A percentile compares a stretch with the other conserved stretches of the same genome.
Evolutionary conservation across 257 asterid species (phyloP).

Genomic region (Solanum clarkiae): DNA sequence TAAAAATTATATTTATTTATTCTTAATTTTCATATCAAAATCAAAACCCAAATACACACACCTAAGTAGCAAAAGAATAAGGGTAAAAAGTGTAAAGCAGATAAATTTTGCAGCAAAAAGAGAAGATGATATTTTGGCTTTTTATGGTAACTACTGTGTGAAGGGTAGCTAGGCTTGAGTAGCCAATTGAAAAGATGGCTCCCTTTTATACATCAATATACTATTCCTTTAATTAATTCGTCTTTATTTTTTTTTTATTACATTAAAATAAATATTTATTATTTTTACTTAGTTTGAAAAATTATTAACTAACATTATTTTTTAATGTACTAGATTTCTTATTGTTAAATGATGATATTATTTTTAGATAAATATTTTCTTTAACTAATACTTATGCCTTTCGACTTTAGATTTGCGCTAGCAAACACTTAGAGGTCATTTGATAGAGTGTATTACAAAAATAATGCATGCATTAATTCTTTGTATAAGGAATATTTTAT

Average conservation of each 20-base stretch:
- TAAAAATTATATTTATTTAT: not conserved
- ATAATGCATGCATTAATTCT: too few species aligned
- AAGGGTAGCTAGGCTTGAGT: not conserved
- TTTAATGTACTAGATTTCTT: not conserved
- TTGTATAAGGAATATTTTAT: too few species aligned
- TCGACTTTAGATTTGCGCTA: too few species aligned
- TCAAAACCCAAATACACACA: not conserved
- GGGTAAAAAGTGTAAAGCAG: not conserved
- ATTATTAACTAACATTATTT: not conserved
- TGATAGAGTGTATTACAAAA: too few species aligned
- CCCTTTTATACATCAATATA: not conserved
- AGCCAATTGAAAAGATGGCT: not conserved
- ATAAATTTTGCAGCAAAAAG: not conserved
- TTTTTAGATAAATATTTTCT: not conserved
- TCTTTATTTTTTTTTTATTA: not conserved
- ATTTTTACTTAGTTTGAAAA: not conserved
- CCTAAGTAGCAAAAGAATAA: not conserved
- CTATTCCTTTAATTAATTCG: not conserved
- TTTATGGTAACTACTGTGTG: conserved; percentile 27
- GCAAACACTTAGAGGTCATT: too few species aligned
- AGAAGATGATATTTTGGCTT: conserved; percentile 16
- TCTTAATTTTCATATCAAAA: not conserved
- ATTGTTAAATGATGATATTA: not conserved
- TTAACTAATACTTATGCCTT: not conserved
- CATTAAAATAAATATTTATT: not conserved